Evolutionary conservation across 208 protist genomes (phyloP).

Genomic region (Leishmania aethiopica): DNA sequence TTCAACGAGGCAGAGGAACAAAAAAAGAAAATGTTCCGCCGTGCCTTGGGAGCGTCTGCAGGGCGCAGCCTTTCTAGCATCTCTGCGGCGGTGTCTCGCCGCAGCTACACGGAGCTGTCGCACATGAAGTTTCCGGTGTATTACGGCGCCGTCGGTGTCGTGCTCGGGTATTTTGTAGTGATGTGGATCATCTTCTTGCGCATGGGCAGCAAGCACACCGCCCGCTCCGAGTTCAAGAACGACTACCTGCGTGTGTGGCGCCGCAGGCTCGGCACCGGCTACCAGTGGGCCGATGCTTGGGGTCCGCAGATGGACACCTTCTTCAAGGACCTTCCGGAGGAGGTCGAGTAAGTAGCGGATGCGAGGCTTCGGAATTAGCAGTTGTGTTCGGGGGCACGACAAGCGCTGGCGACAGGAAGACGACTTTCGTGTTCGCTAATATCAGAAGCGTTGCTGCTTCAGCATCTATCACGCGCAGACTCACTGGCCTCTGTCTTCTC

Average conservation of each 20-base stretch:
- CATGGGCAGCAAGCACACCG: slow-evolving; percentile 53
- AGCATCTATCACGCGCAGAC: not conserved
- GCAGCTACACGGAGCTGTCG: slow-evolving; percentile 77
- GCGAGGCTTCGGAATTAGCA: not conserved
- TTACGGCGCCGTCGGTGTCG: slow-evolving; percentile 34
- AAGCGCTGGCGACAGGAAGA: not conserved
- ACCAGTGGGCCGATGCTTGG: slow-evolving; percentile 90
- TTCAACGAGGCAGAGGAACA: not conserved
- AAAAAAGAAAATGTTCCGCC: slow-evolving; percentile 64
- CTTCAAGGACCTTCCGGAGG: slow-evolving; percentile 81
- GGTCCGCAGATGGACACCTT: slow-evolving; percentile 79
- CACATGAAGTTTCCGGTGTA: slow-evolving; percentile 86
- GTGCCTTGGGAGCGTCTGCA: slow-evolving; percentile 51
- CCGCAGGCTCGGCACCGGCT: slow-evolving; percentile 87
- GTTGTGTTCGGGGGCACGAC: not conserved
- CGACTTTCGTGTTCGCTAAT: not conserved
- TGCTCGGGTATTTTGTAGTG: slow-evolving; percentile 75
- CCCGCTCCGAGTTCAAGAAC: slow-evolving; percentile 70
- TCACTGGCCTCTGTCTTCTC: not conserved
- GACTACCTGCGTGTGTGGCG: slow-evolving; percentile 86
- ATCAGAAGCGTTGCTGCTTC: not conserved
- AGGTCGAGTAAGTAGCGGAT: slow-evolving; percentile 50
- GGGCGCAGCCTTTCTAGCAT: slow-evolving; percentile 34
- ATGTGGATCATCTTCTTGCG: slow-evolving; percentile 76
- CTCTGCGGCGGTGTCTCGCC: slow-evolving; percentile 31